Base-by-base conservation (phyloP, 1,284 basidiomycete species). In the Cryptococcus deneoformans region DNA sequence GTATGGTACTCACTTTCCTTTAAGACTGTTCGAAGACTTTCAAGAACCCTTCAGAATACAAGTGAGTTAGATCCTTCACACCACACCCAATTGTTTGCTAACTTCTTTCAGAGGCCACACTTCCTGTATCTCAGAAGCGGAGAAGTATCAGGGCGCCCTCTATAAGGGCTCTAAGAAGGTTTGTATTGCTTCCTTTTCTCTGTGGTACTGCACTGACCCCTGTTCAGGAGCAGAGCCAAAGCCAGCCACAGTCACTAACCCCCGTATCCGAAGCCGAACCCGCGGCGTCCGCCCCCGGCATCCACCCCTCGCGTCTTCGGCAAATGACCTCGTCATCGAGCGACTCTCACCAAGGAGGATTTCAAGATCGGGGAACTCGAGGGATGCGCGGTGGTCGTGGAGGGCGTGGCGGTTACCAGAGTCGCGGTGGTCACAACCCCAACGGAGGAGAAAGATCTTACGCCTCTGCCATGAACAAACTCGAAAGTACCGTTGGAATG, bases 71-170 rank as follows among this genome's bases (percentile, higher is more conserved):
- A 16, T 24, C 61, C 50, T 63, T 56, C 57, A 54, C 50, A 54
- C 53, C 52, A 57, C 59, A 54, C 49, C 39, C 39, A 3, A 7
- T 58, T 52, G 5, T 56, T 40, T 60, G 37, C 42, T 58, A 49
- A 53, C 51, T 9, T 36, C 29, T 20, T 36, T 7, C 60, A 76
- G 77, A 50, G 64, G 68, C 20, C 92, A 95, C 72, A 93, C 89
- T 11, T 82, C 84, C 29, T 95, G 92, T 74, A 86, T 95, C 50
- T 85, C 83, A 54, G 92, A 95, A 78, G 92, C 89, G 4, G 89
- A 95, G 74, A 93, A 94, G 76, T 94, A 95, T 71, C 86, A 95
- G 79, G 90, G 90, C 71, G 80, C 82, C 56, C 74, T 94, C 52
- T 94, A 92, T 77, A 89, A 88, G 73, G 89, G 87, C 20, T 83